Percentiles rank a stretch among this genome's conserved stretches.
These are phyloP conservation scores for Pseudogymnoascus sp. DNA, from an alignment of 2,329 filamentous ascomycete species.

Conservation along the genomic window DNA sequence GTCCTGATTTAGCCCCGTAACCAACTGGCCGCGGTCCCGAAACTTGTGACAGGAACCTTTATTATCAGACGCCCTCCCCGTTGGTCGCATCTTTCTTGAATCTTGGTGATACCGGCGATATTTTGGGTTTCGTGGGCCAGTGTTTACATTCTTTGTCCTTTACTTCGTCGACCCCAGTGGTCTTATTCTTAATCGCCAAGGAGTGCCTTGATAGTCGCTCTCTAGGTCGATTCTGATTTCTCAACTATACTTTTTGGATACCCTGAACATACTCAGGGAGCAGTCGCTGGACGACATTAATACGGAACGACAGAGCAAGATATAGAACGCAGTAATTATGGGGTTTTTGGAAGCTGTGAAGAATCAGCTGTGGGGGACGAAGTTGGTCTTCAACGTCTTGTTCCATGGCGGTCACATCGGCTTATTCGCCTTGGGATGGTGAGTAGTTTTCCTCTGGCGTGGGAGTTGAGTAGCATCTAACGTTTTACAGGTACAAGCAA, in stretches of 20 bases:
- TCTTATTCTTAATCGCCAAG: conserved; percentile 9
- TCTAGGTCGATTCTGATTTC: neutral
- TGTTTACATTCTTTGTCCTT: conserved; percentile 8
- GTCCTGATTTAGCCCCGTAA: neutral
- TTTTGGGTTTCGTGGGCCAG: conserved; percentile 10
- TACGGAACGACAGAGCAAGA: conserved; percentile 12
- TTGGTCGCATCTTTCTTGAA: neutral
- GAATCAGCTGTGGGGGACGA: conserved; percentile 63
- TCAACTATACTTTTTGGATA: conserved; percentile 18
- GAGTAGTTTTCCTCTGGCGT: conserved; percentile 23
- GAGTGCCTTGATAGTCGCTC: neutral
- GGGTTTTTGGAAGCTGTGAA: conserved; percentile 33
- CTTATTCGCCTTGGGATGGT: conserved; percentile 85
- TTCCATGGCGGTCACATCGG: conserved; percentile 76
- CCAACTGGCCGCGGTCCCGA: neutral
- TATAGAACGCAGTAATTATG: conserved; percentile 23
- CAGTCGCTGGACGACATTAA: conserved; percentile 28
- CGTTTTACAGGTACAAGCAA: conserved; percentile 67
- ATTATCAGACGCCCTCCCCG: neutral
- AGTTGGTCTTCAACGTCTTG: conserved; percentile 71
- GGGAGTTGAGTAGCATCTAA: conserved; percentile 23
- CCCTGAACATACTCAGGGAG: conserved; percentile 15
- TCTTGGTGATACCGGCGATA: conserved; percentile 7
- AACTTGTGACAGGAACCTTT: conserved; percentile 8
- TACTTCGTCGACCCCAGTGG: conserved; percentile 15